A percentile compares a stretch with the other conserved stretches of the same genome.
Evolutionary conservation across 139 green algal genomes (phyloP).

Genomic region (Chlorella vulgaris): DNA sequence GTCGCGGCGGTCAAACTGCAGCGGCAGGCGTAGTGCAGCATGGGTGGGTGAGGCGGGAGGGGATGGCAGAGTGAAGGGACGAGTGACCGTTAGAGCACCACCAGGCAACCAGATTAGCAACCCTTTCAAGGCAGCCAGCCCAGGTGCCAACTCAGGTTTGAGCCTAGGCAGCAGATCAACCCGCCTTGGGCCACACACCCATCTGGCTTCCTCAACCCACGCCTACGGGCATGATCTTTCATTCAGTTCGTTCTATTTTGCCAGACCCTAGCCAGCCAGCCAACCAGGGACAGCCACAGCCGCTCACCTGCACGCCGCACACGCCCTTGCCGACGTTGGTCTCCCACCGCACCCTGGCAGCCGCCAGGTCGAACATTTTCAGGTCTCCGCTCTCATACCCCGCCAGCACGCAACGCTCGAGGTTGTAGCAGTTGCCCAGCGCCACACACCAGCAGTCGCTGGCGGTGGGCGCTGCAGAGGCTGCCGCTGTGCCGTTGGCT

Average conservation of each 20-base stretch:
- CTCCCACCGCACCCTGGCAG: slow-evolving; percentile 71
- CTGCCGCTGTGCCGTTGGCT: neutral
- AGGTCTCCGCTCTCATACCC: slow-evolving; percentile 90
- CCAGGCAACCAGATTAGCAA: too few species aligned
- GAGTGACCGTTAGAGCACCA: too few species aligned
- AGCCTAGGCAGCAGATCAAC: too few species aligned
- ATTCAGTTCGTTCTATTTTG: neutral
- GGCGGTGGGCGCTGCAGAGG: neutral
- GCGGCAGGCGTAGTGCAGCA: too few species aligned
- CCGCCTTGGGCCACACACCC: too few species aligned
- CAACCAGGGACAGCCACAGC: neutral
- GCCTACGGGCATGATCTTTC: too few species aligned
- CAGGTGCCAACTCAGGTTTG: too few species aligned
- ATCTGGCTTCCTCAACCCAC: too few species aligned
- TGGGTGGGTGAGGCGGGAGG: too few species aligned
- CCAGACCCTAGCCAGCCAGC: neutral
- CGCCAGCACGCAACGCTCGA: slow-evolving; percentile 85
- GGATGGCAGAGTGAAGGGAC: too few species aligned
- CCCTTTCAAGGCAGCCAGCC: too few species aligned
- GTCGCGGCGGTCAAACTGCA: slow-evolving; percentile 86
- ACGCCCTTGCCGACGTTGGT: slow-evolving; percentile 87
- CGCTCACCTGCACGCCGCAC: slow-evolving; percentile 66
- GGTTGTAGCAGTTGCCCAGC: slow-evolving; percentile 84
- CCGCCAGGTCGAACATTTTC: slow-evolving; percentile 88
- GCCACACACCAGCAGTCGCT: slow-evolving; percentile 88